Evolutionary conservation across 768 basidiomycete species (phyloP), one percentile per base, ranked within the genome.

Genomic region (Rhodotorula paludigena): DNA sequence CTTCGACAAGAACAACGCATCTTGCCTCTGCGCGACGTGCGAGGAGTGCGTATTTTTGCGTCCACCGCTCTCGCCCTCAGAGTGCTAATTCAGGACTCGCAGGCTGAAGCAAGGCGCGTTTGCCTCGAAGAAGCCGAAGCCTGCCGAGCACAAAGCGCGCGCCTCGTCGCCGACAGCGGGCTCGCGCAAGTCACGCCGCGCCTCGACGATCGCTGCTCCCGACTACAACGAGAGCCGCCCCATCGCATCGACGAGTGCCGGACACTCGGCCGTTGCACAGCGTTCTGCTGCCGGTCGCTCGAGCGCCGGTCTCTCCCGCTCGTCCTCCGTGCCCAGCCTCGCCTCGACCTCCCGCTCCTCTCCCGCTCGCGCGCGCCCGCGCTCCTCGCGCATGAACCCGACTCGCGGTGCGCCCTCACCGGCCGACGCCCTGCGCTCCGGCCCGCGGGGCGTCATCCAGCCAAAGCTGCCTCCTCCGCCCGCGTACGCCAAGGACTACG

Each of bases 11-110:
- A 38, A 72, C 52, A 72, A 72, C 57, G 60, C 63, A 2, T 28
- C 60, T 23, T 72, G 71, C 58, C 64, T 72, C 6, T 72, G 71
- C 39, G 56, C 66, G 23, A 72, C 71, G 3, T 72, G 71, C 61
- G 63, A 72, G 53, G 52, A 65, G 71, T 72, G 0, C n/a, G 51
- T 28, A 6, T 55, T 18, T 11, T 28, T 30, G 2, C 52, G 2
- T 32, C 30, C 2, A 14, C 9, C 53, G 18, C 16, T 25, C 8
- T 32, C 20, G 25, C 47, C 2, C 16, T 18, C 5, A 16, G 5
- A 15, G 11, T 39, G 0, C 35, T 28, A 10, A 14, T 42, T 54
- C 42, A 25, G 39, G 5, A 12, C 25, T 49, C n/a, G 30, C 59
- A 71, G 69, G 28, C 55, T 61, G 38, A 32, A 47, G 33, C 63